A percentile compares a stretch with the other conserved stretches of the same genome.
These are phyloP conservation scores for Pneumocystis sp. DNA, from an alignment of 1,139 yeast genomes.

Conservation along the genomic window DNA sequence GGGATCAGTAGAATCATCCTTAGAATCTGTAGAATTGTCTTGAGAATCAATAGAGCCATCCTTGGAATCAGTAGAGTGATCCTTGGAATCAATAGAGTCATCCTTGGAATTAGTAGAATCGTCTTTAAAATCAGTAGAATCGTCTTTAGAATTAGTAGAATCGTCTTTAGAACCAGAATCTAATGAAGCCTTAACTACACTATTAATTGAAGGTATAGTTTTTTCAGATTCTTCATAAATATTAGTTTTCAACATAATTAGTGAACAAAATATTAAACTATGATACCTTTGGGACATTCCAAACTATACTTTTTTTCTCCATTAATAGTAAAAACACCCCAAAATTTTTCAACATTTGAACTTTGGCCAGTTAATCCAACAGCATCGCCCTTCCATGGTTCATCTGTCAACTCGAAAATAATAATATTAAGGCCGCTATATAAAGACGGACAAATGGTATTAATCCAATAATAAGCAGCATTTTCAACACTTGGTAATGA, in stretches of 20 bases:
- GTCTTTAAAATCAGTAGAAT: not conserved
- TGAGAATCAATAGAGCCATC: not conserved
- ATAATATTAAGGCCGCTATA: conserved; percentile 90
- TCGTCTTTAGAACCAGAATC: not conserved
- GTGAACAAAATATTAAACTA: not conserved
- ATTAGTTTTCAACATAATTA: not conserved
- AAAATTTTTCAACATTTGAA: conserved; percentile 13
- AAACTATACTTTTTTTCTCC: conserved; percentile 12
- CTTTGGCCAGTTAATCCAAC: conserved; percentile 5
- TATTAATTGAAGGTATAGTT: not conserved
- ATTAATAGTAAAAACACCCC: conserved; percentile 15
- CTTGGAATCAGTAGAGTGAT: not conserved
- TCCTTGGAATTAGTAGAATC: not conserved
- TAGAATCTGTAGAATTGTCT: not conserved
- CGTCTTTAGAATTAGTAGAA: not conserved
- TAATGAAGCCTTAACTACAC: not conserved
- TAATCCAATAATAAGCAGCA: conserved; percentile 69
- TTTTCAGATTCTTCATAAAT: not conserved
- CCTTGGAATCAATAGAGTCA: not conserved
- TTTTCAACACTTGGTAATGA: conserved; percentile 47
- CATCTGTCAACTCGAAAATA: conserved; percentile 89
- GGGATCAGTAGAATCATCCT: not conserved
- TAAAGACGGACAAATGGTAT: conserved; percentile 81
- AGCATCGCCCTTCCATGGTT: conserved; percentile 54
- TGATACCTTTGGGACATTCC: conserved; percentile 3